Base-by-base conservation (phyloP, 768 basidiomycete genomes). In the Boletus insuetus region DNA sequence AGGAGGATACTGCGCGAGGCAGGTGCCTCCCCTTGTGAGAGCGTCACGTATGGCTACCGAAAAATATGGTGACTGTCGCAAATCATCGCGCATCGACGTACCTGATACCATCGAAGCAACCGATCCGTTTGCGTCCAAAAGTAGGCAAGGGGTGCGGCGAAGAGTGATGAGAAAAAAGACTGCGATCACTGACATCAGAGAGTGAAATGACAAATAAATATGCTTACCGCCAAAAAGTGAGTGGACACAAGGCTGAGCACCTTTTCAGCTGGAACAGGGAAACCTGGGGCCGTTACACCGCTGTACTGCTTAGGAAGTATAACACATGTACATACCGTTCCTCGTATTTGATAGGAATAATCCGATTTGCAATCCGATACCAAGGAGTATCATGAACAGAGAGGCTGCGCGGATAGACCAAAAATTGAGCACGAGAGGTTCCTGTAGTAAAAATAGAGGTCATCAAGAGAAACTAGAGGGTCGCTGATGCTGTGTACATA, bases 1-100 rank as follows among this genome's bases (percentile, higher is more conserved):
- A 86, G 64, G 17, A 89, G 71, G 17, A 89, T 66, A 49, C 82
- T 82, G 58, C 83, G 80, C 52, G 83, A 75, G 1, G 86, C 84
- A 2, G 72, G 66, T 1, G 79, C 80, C 56, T 71, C 72, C 2
- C 84, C 85, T 58, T 75, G 72, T 17, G 80, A 75, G 26, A 89
- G 69, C 9, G 77, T 69, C 6, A 89, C 72, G 56, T 86, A 89
- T 3, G 87, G 86, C 86, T 89, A 54, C 31, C 41, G 42, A 41
- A 34, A 46, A 38, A 14, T 58, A 32, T 16, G 32, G 59, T 54
- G 46, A 60, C 24, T 26, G 13, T 39, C 37, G 40, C 42, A n/a
- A n/a, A 38, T 14, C 4, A 29, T 26, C 10, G 29, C 22, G 52
- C 13, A 19, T 20, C 31, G 20, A 55, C 77, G 4, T 65, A 86